Evolutionary conservation across 495 filamentous ascomycete species (phyloP).

Genomic region (Parathielavia hyrcaniae): DNA sequence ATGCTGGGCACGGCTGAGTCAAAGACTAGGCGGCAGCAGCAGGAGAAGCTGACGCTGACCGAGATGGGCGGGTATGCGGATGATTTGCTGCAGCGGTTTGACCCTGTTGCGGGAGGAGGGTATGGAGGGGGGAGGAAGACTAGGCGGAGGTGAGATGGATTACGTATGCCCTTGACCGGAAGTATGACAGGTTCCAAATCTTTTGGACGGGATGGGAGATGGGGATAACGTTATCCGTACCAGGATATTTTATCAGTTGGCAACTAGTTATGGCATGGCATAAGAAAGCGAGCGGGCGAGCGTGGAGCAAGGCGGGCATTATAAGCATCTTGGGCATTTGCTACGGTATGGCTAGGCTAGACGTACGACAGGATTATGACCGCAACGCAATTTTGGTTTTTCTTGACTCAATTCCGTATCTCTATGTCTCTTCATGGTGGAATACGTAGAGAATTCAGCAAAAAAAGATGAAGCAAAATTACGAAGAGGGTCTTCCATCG

Average conservation of each 20-base stretch:
- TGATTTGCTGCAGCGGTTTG: neutral
- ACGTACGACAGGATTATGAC: neutral
- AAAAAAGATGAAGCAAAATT: neutral
- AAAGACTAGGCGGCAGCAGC: slow-evolving; percentile 14
- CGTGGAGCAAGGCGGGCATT: neutral
- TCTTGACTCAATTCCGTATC: neutral
- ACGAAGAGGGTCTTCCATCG: no score
- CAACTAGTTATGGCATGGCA: neutral
- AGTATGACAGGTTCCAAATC: neutral
- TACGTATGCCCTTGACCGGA: no score
- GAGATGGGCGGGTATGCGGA: slow-evolving; percentile 23
- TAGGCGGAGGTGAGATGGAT: slow-evolving; percentile 7
- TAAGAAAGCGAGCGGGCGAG: neutral
- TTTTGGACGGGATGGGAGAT: neutral
- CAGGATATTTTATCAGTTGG: neutral
- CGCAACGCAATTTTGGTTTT: slow-evolving; percentile 6
- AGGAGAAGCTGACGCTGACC: slow-evolving; percentile 27
- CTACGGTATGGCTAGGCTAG: neutral
- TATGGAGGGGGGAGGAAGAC: slow-evolving; percentile 9
- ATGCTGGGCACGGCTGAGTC: slow-evolving; percentile 11
- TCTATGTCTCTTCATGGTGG: neutral
- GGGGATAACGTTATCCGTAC: neutral
- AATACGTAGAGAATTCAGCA: neutral
- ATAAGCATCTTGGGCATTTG: neutral
- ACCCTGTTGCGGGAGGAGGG: neutral